phyloP scores from a whole-genome alignment of 2,329 filamentous ascomycete genomes.

The Penicillium thymicola region DNA sequence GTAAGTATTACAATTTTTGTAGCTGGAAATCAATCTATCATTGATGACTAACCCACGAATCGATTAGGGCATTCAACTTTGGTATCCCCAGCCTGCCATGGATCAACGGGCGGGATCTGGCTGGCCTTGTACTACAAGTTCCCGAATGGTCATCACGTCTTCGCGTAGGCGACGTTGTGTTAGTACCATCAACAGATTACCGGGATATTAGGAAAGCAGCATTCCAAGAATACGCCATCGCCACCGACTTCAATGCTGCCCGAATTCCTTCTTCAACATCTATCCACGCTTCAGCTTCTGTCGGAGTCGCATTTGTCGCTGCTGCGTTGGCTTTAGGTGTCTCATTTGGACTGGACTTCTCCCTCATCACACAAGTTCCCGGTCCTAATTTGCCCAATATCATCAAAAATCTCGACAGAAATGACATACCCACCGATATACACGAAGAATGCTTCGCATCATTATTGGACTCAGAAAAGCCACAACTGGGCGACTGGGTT shows the following conservation, averaged over 20 bases:
- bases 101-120: conserved; percentile 67
- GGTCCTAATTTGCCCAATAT: conserved; percentile 60
- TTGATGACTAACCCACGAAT: background rate
- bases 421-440: conserved; percentile 59
- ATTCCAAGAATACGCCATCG: conserved; percentile 67
- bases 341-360: conserved; percentile 67
- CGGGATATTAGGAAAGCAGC: conserved; percentile 68
- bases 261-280: conserved; percentile 56
- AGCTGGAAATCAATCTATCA: background rate
- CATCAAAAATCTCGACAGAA: conserved; percentile 47
- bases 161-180: conserved; percentile 54
- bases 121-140: conserved; percentile 58
- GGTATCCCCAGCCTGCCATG: conserved; percentile 66
- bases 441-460: conserved; percentile 59
- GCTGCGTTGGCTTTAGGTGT: conserved; percentile 65
- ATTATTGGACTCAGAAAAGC: conserved; percentile 52
- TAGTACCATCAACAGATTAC: conserved; percentile 72
- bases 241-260: conserved; percentile 63
- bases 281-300: conserved; percentile 56
- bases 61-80: conserved; percentile 63
- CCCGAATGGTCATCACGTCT: conserved; percentile 48
- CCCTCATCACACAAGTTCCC: conserved; percentile 28
- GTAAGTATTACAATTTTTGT: conserved; percentile 44
- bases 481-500: conserved; percentile 63
- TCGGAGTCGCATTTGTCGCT: conserved; percentile 71